Evolutionary conservation across 169 alveolate genomes (phyloP).

Genomic region (Cryptosporidium bovis): DNA sequence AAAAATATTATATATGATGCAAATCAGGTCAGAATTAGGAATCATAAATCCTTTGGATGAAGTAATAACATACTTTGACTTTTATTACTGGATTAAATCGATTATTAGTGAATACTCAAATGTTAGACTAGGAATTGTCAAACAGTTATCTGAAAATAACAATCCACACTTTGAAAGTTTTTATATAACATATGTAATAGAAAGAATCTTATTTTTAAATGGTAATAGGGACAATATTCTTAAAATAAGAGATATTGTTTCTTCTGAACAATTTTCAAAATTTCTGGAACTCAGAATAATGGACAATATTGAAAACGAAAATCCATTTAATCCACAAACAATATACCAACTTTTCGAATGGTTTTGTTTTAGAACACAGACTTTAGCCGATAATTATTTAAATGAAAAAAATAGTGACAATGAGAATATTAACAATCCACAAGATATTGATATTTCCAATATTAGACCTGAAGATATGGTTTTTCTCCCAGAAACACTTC

Average conservation of each 20-base stretch:
- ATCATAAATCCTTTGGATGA: slow-evolving; percentile 54
- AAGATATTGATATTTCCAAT: not conserved
- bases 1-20: slow-evolving; percentile 44
- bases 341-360: slow-evolving; percentile 56
- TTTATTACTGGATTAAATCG: slow-evolving; percentile 41
- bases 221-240: slow-evolving; percentile 33
- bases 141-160: slow-evolving; percentile 18
- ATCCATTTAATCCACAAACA: slow-evolving; percentile 59
- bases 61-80: slow-evolving; percentile 19
- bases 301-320: slow-evolving; percentile 24
- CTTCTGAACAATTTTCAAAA: slow-evolving; percentile 51
- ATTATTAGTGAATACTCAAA: slow-evolving; percentile 17
- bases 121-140: slow-evolving; percentile 14
- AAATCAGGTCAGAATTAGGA: slow-evolving; percentile 60
- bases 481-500: slow-evolving; percentile 55
- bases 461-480: slow-evolving; percentile 2
- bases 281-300: slow-evolving; percentile 35
- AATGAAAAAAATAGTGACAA: not conserved
- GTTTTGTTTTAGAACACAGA: slow-evolving; percentile 37
- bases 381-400: not conserved
- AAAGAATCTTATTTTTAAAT: slow-evolving; percentile 47
- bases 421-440: not conserved
- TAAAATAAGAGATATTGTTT: slow-evolving; percentile 49
- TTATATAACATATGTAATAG: slow-evolving; percentile 40
- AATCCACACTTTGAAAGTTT: slow-evolving; percentile 19